These are phyloP conservation scores for Fusarium mexicanum DNA, from an alignment of 2,329 filamentous ascomycete species.

Conservation along the genomic window DNA sequence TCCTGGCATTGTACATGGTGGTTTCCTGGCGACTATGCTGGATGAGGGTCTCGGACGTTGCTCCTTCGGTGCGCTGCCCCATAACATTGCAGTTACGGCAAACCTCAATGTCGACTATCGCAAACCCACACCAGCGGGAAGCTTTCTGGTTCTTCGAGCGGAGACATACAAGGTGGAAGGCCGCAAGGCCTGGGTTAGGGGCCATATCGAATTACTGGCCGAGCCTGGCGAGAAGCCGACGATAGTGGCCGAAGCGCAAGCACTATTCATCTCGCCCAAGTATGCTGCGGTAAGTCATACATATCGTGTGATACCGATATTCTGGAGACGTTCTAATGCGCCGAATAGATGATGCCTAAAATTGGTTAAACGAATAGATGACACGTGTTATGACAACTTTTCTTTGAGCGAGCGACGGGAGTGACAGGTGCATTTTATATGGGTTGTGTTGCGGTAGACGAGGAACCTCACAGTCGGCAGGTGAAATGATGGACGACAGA, in stretches of 20 bases:
- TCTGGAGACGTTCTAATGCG: neutral
- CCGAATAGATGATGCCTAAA: slow-evolving; percentile 46
- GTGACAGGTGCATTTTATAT: slow-evolving; percentile 15
- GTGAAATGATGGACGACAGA: neutral
- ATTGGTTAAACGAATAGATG: slow-evolving; percentile 35
- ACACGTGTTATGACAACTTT: slow-evolving; percentile 15
- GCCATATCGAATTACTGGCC: slow-evolving; percentile 81
- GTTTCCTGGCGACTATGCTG: slow-evolving; percentile 88
- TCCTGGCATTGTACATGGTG: slow-evolving; percentile 89
- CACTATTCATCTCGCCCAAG: slow-evolving; percentile 88
- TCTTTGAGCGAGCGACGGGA: slow-evolving; percentile 21
- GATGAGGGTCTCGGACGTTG: slow-evolving; percentile 90
- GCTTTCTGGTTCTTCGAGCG: slow-evolving; percentile 81
- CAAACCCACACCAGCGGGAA: slow-evolving; percentile 78
- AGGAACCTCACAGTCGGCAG: slow-evolving; percentile 1
- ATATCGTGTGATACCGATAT: neutral
- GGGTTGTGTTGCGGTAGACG: slow-evolving; percentile 3
- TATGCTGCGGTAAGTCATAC: slow-evolving; percentile 73
- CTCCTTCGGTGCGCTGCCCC: slow-evolving; percentile 87
- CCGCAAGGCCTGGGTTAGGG: slow-evolving; percentile 93
- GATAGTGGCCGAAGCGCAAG: slow-evolving; percentile 83
- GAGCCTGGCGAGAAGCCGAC: slow-evolving; percentile 67
- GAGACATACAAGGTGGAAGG: slow-evolving; percentile 88
- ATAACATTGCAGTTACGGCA: slow-evolving; percentile 87
- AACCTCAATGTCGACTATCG: slow-evolving; percentile 86